A percentile compares a stretch with the other conserved stretches of the same genome.
Evolutionary conservation across 1,139 yeast genomes (phyloP).

Genomic region (Trichomonascaceae sp.): DNA sequence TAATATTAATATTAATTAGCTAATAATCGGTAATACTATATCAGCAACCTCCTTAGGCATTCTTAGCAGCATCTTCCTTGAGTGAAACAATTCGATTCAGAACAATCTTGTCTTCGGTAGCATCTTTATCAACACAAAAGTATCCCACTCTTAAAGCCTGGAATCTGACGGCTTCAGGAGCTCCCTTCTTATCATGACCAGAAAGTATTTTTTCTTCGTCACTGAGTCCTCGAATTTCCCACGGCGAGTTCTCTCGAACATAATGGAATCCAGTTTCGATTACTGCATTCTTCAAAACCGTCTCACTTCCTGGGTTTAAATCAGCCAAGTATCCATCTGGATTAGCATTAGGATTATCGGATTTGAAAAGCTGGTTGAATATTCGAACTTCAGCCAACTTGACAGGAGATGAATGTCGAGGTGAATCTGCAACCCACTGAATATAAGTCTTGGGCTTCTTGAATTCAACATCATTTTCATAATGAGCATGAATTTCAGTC

Average conservation of each 20-base stretch:
- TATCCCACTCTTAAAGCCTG: slow-evolving; percentile 97
- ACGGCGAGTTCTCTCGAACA: slow-evolving; percentile 64
- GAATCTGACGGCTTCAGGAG: slow-evolving; percentile 86
- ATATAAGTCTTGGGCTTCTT: slow-evolving; percentile 88
- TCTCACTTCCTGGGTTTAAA: slow-evolving; percentile 74
- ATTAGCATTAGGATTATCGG: slow-evolving; percentile 84
- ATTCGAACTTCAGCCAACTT: slow-evolving; percentile 71
- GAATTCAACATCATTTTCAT: slow-evolving; percentile 53
- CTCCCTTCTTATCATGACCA: slow-evolving; percentile 53
- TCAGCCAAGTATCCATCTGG: slow-evolving; percentile 87
- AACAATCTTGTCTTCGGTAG: slow-evolving; percentile 52
- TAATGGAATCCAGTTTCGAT: slow-evolving; percentile 75
- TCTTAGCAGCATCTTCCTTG: slow-evolving; percentile 53
- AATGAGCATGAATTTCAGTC: slow-evolving; percentile 67
- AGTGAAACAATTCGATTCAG: slow-evolving; percentile 85
- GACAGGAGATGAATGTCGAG: slow-evolving; percentile 55
- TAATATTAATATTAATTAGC: neutral
- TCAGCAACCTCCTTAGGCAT: slow-evolving; percentile 6
- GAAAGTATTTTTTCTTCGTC: slow-evolving; percentile 33
- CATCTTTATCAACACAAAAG: slow-evolving; percentile 84
- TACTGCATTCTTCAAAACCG: slow-evolving; percentile 55
- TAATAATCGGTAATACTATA: neutral
- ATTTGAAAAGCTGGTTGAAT: slow-evolving; percentile 79
- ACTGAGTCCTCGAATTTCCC: slow-evolving; percentile 48
- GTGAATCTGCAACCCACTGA: slow-evolving; percentile 88